Evolutionary conservation across 345 rosid genomes (phyloP).

Genomic region (Ceriops tagal): DNA sequence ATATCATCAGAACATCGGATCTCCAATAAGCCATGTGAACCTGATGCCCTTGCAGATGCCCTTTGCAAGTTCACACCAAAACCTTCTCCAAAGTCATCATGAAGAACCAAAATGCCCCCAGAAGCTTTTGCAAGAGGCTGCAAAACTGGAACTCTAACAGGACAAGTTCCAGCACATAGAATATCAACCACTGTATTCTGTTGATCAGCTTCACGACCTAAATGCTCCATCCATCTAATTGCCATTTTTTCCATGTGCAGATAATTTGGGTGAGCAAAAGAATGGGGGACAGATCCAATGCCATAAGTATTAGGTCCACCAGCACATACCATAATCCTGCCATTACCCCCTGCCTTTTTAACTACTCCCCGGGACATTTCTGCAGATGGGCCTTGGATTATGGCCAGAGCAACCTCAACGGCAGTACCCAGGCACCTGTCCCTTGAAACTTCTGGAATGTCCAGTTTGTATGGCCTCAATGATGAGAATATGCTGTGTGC

Average conservation of each 20-base stretch:
- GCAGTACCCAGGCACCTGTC: conserved; percentile 91
- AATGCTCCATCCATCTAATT: conserved; percentile 76
- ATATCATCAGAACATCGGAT: conserved; percentile 95
- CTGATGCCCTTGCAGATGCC: conserved; percentile 82
- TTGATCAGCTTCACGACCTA: conserved; percentile 73
- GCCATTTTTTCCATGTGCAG: conserved; percentile 84
- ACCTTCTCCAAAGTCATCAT: conserved; percentile 98
- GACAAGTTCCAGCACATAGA: conserved; percentile 96
- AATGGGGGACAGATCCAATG: conserved; percentile 90
- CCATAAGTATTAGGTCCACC: conserved; percentile 96
- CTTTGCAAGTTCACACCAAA: conserved; percentile 96
- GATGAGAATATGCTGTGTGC: conserved; percentile 93
- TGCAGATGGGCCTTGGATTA: conserved; percentile 89
- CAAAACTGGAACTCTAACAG: conserved; percentile 76
- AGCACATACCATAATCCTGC: conserved; percentile 85
- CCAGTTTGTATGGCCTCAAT: conserved; percentile 68
- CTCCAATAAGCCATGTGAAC: conserved; percentile 82
- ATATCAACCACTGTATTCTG: conserved; percentile 81
- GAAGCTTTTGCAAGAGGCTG: conserved; percentile 95
- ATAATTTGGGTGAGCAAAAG: conserved; percentile 80
- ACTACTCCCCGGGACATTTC: conserved; percentile 82
- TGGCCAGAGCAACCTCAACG: conserved; percentile 84
- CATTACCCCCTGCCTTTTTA: conserved; percentile 84
- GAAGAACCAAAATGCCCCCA: conserved; percentile 94
- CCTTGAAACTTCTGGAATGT: conserved; percentile 77